phyloP scores from a whole-genome alignment of 257 asterid genomes.

The Gynochthodes officinalis region DNA sequence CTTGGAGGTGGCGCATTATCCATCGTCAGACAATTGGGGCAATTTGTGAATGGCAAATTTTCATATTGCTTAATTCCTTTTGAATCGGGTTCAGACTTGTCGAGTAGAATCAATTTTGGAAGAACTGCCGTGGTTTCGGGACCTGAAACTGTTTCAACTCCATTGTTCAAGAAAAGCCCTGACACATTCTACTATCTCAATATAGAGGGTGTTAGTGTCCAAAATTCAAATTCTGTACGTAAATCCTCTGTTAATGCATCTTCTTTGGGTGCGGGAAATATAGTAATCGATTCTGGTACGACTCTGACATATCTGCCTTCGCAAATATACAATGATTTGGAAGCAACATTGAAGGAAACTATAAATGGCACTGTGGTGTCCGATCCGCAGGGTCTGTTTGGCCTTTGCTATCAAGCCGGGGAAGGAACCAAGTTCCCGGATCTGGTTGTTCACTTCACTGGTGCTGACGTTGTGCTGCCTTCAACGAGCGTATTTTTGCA shows the following conservation, averaged over 20 bases:
- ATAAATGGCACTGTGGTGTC: constrained; percentile 14
- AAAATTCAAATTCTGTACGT: background rate
- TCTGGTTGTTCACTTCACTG: constrained; percentile 36
- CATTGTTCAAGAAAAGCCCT: constrained; percentile 28
- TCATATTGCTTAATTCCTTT: constrained; percentile 46
- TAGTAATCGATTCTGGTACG: constrained; percentile 65
- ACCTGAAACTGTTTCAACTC: constrained; percentile 35
- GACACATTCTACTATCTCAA: constrained; percentile 39
- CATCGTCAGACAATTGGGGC: constrained; percentile 38
- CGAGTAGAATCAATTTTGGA: constrained; percentile 58
- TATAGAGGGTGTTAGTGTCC: constrained; percentile 43
- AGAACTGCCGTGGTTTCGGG: constrained; percentile 29
- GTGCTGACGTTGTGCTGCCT: constrained; percentile 43
- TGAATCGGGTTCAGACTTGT: background rate
- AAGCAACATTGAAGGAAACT: constrained; percentile 4
- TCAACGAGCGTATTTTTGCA: constrained; percentile 31
- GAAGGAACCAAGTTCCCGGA: constrained; percentile 19
- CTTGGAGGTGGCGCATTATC: constrained; percentile 52
- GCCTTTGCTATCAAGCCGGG: constrained; percentile 29
- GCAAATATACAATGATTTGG: constrained; percentile 24
- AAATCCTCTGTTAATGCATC: too few relatives aligned
- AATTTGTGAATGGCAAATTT: constrained; percentile 35
- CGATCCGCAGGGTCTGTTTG: constrained; percentile 14
- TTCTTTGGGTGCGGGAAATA: constrained; percentile 25
- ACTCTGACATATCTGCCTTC: constrained; percentile 40